Evolutionary conservation across 495 filamentous ascomycete genomes (phyloP).

Genomic region (Sporormia fimetaria): DNA sequence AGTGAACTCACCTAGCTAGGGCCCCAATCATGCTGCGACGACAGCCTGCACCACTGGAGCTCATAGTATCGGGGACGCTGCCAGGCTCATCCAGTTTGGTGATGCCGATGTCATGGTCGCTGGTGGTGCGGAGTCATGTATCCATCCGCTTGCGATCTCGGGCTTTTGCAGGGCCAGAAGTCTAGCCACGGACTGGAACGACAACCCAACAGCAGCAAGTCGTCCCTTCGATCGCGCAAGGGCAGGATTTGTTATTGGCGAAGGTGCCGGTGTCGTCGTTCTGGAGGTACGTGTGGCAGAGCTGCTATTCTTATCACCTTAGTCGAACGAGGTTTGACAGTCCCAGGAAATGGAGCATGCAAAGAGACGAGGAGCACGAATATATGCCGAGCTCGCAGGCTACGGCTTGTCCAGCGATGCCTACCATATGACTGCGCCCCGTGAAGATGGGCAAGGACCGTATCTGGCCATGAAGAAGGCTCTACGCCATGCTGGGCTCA

Average conservation of each 20-base stretch:
- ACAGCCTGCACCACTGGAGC: constrained; percentile 94
- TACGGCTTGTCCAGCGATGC: constrained; percentile 86
- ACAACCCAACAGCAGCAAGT: constrained; percentile 59
- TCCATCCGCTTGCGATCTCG: constrained; percentile 84
- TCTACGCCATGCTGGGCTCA: constrained; percentile 57
- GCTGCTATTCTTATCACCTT: not conserved
- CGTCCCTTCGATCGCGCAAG: constrained; percentile 80
- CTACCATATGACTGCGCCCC: constrained; percentile 83
- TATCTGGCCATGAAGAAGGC: constrained; percentile 75
- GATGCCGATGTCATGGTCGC: constrained; percentile 94
- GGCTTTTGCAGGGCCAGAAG: constrained; percentile 84
- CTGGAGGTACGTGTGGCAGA: constrained; percentile 48
- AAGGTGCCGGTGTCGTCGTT: constrained; percentile 79
- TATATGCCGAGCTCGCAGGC: constrained; percentile 82
- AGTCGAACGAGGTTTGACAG: constrained; percentile 3
- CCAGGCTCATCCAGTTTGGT: constrained; percentile 76
- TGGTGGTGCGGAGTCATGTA: constrained; percentile 87
- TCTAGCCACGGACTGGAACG: constrained; percentile 69
- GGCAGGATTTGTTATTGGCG: constrained; percentile 81
- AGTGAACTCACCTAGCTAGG: constrained; percentile 35
- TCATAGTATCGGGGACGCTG: constrained; percentile 86
- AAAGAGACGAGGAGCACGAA: constrained; percentile 58
- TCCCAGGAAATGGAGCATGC: constrained; percentile 73
- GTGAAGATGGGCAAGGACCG: constrained; percentile 68
- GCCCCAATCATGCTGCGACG: constrained; percentile 81